phyloP scores from a whole-genome alignment of 2,329 filamentous ascomycete genomes.

The Venturiaceae sp. region DNA sequence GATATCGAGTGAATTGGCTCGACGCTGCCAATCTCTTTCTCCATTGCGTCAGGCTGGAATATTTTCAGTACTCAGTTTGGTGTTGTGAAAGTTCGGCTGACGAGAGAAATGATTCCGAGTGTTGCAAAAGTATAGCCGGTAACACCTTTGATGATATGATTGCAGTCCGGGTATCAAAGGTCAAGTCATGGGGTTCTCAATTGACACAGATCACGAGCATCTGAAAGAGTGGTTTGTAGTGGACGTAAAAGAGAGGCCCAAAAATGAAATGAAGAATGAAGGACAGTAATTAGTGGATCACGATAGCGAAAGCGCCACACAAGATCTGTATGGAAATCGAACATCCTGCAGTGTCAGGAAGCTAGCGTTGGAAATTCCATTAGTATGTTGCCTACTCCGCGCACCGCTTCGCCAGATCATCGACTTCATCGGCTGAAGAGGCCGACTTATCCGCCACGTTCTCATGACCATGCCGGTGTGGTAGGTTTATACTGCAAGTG shows the following conservation, averaged over 20 bases:
- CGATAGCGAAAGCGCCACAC: neutral
- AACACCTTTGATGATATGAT: too few species aligned
- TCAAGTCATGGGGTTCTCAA: too few species aligned
- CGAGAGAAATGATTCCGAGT: neutral
- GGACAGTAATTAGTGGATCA: neutral
- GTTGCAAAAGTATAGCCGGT: too few species aligned
- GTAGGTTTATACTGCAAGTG: neutral
- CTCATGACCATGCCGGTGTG: neutral
- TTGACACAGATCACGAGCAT: too few species aligned
- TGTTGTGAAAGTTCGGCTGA: neutral
- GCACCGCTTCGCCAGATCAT: neutral
- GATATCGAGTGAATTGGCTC: neutral
- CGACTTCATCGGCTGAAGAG: neutral
- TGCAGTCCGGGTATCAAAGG: too few species aligned
- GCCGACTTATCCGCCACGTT: neutral
- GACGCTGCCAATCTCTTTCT: neutral
- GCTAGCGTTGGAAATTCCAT: neutral
- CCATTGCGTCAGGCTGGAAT: neutral
- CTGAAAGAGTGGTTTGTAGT: too few species aligned
- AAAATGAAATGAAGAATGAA: neutral
- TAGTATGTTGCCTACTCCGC: neutral
- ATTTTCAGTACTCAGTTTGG: neutral
- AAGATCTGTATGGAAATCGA: neutral
- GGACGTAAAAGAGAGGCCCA: neutral
- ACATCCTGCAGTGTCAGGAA: neutral